phyloP scores from a whole-genome alignment of 2,329 filamentous ascomycete genomes.

The Colletotrichum filicis region DNA sequence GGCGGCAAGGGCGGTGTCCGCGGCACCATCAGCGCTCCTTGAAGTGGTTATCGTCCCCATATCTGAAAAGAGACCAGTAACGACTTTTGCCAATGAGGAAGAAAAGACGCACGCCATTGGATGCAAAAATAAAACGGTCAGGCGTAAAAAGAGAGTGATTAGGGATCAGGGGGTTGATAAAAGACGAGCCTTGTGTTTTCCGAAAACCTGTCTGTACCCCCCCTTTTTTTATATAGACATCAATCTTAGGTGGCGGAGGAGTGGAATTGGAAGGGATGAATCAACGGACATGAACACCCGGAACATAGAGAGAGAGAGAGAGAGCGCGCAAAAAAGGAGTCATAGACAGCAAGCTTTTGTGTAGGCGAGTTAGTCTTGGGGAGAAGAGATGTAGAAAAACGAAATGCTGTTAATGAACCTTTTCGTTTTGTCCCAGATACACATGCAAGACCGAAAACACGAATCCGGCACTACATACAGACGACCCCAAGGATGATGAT shows the following conservation, averaged over 20 bases:
- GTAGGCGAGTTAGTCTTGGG: not conserved
- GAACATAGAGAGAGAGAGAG: conserved; percentile 14
- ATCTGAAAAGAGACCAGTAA: not conserved
- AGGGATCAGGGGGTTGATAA: not conserved
- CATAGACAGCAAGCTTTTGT: conserved; percentile 16
- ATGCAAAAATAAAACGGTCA: not conserved
- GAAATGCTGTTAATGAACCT: not conserved
- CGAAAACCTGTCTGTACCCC: not conserved
- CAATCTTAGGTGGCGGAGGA: not conserved
- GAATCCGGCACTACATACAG: too few relatives aligned
- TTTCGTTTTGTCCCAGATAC: not conserved
- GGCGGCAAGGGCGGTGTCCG: conserved; percentile 87
- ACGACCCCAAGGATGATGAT: too few relatives aligned
- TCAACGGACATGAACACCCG: conserved; percentile 17
- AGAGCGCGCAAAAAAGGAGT: conserved; percentile 8
- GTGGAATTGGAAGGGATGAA: not conserved
- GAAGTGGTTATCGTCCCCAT: not conserved
- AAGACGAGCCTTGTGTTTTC: not conserved
- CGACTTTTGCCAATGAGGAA: not conserved
- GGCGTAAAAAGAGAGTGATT: conserved; percentile 13
- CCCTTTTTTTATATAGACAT: conserved; percentile 18
- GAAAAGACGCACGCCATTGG: not conserved
- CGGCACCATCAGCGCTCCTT: conserved; percentile 59
- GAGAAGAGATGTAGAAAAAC: not conserved
- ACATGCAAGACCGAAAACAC: too few relatives aligned